Evolutionary conservation across 2,329 filamentous ascomycete genomes (phyloP).

Genomic region (Aspergillus brasiliensis): DNA sequence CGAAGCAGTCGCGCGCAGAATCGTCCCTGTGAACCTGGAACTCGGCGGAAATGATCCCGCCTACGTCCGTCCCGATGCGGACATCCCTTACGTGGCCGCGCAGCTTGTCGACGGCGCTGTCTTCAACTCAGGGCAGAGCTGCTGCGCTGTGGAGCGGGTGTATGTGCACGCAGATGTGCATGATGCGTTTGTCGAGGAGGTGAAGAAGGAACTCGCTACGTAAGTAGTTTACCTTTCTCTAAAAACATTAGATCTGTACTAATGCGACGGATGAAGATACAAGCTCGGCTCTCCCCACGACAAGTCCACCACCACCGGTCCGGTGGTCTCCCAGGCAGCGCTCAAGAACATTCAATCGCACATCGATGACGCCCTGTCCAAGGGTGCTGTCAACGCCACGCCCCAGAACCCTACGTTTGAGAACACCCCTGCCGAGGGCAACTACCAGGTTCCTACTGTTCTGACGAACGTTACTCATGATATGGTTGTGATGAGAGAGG

Average conservation of each 20-base stretch:
- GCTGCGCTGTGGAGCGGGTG: conserved; percentile 84
- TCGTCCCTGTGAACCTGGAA: conserved; percentile 82
- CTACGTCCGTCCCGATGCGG: conserved; percentile 79
- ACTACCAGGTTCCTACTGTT: conserved; percentile 81
- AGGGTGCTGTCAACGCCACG: conserved; percentile 78
- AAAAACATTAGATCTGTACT: background rate
- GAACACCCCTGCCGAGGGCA: conserved; percentile 69
- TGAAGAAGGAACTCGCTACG: conserved; percentile 75
- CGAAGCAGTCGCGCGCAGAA: conserved; percentile 74
- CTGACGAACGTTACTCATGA: conserved; percentile 74
- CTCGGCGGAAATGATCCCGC: conserved; percentile 91
- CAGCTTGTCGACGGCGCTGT: conserved; percentile 89
- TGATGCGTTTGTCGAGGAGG: conserved; percentile 76
- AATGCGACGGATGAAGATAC: conserved; percentile 23
- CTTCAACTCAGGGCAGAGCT: conserved; percentile 95
- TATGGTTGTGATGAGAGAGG: conserved; percentile 86
- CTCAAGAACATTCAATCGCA: conserved; percentile 75
- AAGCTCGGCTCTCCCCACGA: conserved; percentile 71
- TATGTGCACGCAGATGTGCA: conserved; percentile 84
- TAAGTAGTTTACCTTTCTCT: conserved; percentile 12
- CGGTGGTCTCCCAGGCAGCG: conserved; percentile 77
- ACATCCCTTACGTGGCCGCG: conserved; percentile 82
- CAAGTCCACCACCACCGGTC: conserved; percentile 75
- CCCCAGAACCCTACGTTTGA: conserved; percentile 75
- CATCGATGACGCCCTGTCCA: conserved; percentile 75